Conservation (phyloP, 1,284 basidiomycete species). For the Fomes fomentarius region DNA sequence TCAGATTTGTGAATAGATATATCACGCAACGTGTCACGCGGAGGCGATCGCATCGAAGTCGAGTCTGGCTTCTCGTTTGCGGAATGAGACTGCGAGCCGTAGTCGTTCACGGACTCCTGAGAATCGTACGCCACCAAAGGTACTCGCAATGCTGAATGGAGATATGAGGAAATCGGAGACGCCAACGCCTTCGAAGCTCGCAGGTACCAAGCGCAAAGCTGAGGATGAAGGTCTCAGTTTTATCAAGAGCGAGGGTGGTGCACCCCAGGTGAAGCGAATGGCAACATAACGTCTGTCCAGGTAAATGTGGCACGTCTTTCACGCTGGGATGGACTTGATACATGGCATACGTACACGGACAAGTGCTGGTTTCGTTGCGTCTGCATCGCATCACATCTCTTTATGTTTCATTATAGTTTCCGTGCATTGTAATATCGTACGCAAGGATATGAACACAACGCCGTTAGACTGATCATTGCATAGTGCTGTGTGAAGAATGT, state of each 20-base stretch:
- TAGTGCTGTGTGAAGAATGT: constrained; percentile 3
- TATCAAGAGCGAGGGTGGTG: constrained; percentile 15
- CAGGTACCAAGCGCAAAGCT: constrained; percentile 73
- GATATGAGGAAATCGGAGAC: constrained; percentile 37
- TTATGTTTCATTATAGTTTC: constrained; percentile 17
- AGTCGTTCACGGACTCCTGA: constrained; percentile 80
- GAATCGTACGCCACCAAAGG: constrained; percentile 49
- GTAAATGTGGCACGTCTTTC: background rate
- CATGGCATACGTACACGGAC: constrained; percentile 7
- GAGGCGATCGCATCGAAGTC: constrained; percentile 70
- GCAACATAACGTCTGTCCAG: constrained; percentile 20
- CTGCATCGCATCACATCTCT: constrained; percentile 10
- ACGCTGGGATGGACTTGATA: background rate
- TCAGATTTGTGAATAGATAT: constrained; percentile 55
- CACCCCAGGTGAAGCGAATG: constrained; percentile 34
- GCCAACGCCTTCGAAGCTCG: constrained; percentile 52
- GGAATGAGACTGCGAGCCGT: constrained; percentile 56
- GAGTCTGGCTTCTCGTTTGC: constrained; percentile 65
- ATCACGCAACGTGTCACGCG: constrained; percentile 90
- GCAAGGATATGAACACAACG: constrained; percentile 15
- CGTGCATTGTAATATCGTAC: constrained; percentile 20
- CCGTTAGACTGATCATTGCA: background rate
- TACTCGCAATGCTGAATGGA: constrained; percentile 21
- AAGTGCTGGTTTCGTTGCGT: constrained; percentile 3
- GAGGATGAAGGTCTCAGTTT: constrained; percentile 45